A percentile compares a stretch with the other conserved stretches of the same genome.
Conservation (phyloP, 2,329 filamentous ascomycete genomes). For the Aspergillus sp. region DNA sequence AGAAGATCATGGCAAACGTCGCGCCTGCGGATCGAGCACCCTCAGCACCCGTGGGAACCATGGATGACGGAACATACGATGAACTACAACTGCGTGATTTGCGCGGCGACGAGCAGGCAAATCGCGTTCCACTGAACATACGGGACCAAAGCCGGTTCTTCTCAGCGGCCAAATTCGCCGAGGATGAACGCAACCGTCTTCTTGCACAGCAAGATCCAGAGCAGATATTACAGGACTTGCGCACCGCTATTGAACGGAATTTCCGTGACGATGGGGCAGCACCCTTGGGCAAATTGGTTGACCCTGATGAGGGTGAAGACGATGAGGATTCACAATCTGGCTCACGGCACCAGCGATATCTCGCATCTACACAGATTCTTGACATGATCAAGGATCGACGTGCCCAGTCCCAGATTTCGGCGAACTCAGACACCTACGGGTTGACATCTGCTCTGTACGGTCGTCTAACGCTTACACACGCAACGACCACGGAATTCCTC, state of each 20-base stretch:
- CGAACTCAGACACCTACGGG: conserved; percentile 43
- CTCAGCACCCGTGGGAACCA: conserved; percentile 59
- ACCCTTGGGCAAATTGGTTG: conserved; percentile 62
- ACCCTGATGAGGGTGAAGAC: conserved; percentile 58
- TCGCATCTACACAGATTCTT: conserved; percentile 58
- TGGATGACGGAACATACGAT: conserved; percentile 72
- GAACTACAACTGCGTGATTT: conserved; percentile 79
- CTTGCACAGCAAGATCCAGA: conserved; percentile 70
- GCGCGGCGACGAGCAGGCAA: conserved; percentile 69
- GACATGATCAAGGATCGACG: conserved; percentile 60
- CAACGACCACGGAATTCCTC: conserved; percentile 92
- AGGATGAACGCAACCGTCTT: conserved; percentile 50
- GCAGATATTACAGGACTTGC: conserved; percentile 66
- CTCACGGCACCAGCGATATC: conserved; percentile 64
- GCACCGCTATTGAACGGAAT: conserved; percentile 56
- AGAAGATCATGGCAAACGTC: conserved; percentile 89
- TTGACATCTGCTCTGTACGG: conserved; percentile 57
- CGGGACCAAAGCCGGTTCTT: conserved; percentile 86
- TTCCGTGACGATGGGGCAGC: conserved; percentile 60
- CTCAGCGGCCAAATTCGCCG: conserved; percentile 53
- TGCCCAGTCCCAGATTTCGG: conserved; percentile 39
- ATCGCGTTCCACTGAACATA: conserved; percentile 80
- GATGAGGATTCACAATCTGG: conserved; percentile 59
- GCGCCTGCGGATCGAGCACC: conserved; percentile 72
- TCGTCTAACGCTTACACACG: conserved; percentile 73